These are phyloP conservation scores for Leucocoprinus birnbaumii DNA, from an alignment of 768 basidiomycete species.

Conservation along the genomic window DNA sequence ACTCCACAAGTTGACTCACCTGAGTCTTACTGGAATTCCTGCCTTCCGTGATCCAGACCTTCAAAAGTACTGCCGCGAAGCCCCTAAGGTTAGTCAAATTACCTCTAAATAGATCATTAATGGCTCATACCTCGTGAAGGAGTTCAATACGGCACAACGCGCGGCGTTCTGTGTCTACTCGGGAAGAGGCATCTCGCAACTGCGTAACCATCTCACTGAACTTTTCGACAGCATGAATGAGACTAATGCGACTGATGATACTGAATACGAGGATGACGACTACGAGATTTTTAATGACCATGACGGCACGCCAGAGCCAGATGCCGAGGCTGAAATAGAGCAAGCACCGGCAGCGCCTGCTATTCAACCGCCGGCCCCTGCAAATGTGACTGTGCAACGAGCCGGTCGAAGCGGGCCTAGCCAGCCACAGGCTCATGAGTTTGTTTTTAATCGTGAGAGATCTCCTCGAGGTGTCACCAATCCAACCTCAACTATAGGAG, in stretches of 20 bases:
- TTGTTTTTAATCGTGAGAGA: constrained; percentile 32
- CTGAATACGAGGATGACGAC: constrained; percentile 61
- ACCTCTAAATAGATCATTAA: constrained; percentile 2
- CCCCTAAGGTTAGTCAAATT: constrained; percentile 68
- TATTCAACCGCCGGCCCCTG: constrained; percentile 21
- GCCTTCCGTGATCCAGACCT: constrained; percentile 84
- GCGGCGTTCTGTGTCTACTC: constrained; percentile 96
- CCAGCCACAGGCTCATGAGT: constrained; percentile 28
- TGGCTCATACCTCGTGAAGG: constrained; percentile 41
- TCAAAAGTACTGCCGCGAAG: constrained; percentile 86
- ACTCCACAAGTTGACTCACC: constrained; percentile 88
- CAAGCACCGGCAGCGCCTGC: constrained; percentile 16
- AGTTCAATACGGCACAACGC: constrained; percentile 89
- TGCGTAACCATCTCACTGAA: constrained; percentile 77
- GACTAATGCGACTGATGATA: constrained; percentile 65
- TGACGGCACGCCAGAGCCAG: constrained; percentile 46
- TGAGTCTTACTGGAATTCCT: constrained; percentile 96
- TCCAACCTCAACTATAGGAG: constrained; percentile 21
- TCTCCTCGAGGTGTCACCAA: constrained; percentile 23
- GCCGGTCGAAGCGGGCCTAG: constrained; percentile 8
- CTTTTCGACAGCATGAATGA: constrained; percentile 75
- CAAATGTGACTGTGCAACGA: constrained; percentile 15
- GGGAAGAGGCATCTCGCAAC: constrained; percentile 80
- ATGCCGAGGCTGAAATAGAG: constrained; percentile 32
- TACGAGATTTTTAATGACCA: constrained; percentile 45